Percentiles rank a stretch among this genome's conserved stretches.
Evolutionary conservation across 805 yeast species (phyloP).

Genomic region (Candida sanyiensis): DNA sequence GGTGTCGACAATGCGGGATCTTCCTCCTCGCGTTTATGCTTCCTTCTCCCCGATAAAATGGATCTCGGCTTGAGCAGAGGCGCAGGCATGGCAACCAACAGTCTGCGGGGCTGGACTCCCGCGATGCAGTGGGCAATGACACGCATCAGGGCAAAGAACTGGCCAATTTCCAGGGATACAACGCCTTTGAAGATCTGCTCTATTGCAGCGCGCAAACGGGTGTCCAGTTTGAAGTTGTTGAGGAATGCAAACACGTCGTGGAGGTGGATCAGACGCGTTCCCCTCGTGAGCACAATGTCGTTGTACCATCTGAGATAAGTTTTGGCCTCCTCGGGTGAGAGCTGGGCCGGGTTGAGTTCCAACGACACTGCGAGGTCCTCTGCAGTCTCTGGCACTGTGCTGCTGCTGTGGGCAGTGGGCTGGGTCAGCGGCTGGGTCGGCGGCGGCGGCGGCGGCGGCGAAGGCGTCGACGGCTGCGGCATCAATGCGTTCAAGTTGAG

Average conservation of each 20-base stretch:
- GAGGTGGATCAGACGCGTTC: constrained; percentile 58
- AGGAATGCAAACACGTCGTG: constrained; percentile 77
- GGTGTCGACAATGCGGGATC: constrained; percentile 20
- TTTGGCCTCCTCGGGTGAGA: constrained; percentile 71
- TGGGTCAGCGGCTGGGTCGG: no score
- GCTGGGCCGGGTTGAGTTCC: constrained; percentile 58
- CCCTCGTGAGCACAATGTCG: constrained; percentile 68
- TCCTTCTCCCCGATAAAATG: constrained; percentile 56
- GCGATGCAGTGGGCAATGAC: constrained; percentile 61
- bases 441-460: no score
- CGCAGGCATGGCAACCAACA: constrained; percentile 47
- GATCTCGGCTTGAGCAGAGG: constrained; percentile 77
- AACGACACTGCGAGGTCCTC: constrained; percentile 48
- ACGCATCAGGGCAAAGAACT: constrained; percentile 82
- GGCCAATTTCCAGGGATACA: constrained; percentile 72
- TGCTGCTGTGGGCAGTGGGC: no score
- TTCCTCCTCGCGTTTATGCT: constrained; percentile 37
- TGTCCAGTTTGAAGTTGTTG: constrained; percentile 64
- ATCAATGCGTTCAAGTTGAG: constrained; percentile 12
- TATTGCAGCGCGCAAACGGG: constrained; percentile 44
- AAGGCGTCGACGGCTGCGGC: neutral
- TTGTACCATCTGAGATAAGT: constrained; percentile 94
- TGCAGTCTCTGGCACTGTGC: constrained; percentile 9
- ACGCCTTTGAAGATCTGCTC: constrained; percentile 45
- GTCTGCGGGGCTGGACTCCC: constrained; percentile 48